Evolutionary conservation across 2,329 filamentous ascomycete species (phyloP).

Genomic region (Talaromyces albobiverticillius): DNA sequence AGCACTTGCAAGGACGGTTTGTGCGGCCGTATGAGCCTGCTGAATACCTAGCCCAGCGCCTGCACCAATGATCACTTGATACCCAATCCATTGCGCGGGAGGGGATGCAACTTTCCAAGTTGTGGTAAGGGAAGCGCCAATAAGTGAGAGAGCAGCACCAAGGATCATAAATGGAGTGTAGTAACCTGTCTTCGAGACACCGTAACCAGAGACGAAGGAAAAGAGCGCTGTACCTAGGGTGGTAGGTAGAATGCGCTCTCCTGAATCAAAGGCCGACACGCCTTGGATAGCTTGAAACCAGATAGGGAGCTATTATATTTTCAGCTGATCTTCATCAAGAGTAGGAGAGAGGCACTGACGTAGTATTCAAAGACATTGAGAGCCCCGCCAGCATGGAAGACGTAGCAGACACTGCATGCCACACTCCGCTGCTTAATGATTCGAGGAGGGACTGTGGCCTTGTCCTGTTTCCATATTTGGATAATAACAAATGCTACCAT

Average conservation of each 20-base stretch:
- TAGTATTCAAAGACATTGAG: constrained; percentile 45
- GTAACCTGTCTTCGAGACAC: constrained; percentile 32
- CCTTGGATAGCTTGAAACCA: constrained; percentile 41
- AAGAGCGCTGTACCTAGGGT: not conserved
- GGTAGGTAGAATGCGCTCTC: constrained; percentile 35
- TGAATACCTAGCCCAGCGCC: constrained; percentile 35
- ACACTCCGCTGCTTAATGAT: constrained; percentile 45
- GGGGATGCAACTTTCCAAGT: constrained; percentile 30
- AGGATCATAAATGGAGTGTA: constrained; percentile 38
- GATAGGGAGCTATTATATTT: constrained; percentile 23
- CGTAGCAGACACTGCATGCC: constrained; percentile 36
- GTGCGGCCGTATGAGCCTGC: constrained; percentile 31
- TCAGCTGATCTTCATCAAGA: not conserved
- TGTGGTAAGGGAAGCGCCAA: constrained; percentile 33
- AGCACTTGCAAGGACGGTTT: constrained; percentile 26
- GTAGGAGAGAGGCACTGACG: not conserved
- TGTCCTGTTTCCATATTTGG: constrained; percentile 36
- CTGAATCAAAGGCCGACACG: constrained; percentile 30
- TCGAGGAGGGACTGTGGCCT: constrained; percentile 44
- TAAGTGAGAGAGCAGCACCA: constrained; percentile 27
- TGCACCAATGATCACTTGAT: constrained; percentile 34
- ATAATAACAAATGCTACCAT: constrained; percentile 38
- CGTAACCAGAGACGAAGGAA: constrained; percentile 18
- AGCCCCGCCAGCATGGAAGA: constrained; percentile 40
- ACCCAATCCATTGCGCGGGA: constrained; percentile 36